Evolutionary conservation across 148 eudicot genomes (phyloP).

Genomic region (Chenopodium quinoa): DNA sequence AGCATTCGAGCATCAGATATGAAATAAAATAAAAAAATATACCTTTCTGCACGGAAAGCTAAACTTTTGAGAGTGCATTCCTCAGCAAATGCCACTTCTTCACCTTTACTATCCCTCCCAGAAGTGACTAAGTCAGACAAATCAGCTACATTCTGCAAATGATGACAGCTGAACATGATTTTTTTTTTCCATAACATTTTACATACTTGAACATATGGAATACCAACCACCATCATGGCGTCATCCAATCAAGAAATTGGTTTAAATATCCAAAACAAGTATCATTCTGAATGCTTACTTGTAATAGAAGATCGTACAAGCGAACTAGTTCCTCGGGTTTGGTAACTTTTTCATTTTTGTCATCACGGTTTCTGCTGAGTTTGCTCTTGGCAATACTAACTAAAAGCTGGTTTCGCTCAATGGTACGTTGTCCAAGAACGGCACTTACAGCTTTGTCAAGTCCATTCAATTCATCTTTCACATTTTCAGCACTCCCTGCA

Average conservation of each 20-base stretch:
- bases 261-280: conserved; percentile 4
- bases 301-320: conserved; percentile 76
- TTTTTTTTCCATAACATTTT: neutral
- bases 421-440: conserved; percentile 76
- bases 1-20: no score
- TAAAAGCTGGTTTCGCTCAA: conserved; percentile 83
- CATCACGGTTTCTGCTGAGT: conserved; percentile 67
- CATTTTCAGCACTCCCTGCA: conserved; percentile 79
- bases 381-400: conserved; percentile 85
- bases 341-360: conserved; percentile 71
- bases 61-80: conserved; percentile 70
- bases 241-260: neutral
- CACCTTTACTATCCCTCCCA: conserved; percentile 85
- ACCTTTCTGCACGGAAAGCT: conserved; percentile 89
- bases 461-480: conserved; percentile 88
- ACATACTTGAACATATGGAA: neutral
- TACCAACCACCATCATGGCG: neutral
- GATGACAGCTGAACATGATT: conserved; percentile 22
- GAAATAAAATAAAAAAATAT: neutral
- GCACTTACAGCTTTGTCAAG: conserved; percentile 96
- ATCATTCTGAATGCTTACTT: conserved; percentile 41
- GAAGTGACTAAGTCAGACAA: conserved; percentile 89
- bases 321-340: conserved; percentile 98
- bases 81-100: conserved; percentile 68
- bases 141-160: conserved; percentile 78